A percentile compares a stretch with the other conserved stretches of the same genome.
Conservation (phyloP, 2,329 filamentous ascomycete species). For the Albifimbria verrucaria region DNA sequence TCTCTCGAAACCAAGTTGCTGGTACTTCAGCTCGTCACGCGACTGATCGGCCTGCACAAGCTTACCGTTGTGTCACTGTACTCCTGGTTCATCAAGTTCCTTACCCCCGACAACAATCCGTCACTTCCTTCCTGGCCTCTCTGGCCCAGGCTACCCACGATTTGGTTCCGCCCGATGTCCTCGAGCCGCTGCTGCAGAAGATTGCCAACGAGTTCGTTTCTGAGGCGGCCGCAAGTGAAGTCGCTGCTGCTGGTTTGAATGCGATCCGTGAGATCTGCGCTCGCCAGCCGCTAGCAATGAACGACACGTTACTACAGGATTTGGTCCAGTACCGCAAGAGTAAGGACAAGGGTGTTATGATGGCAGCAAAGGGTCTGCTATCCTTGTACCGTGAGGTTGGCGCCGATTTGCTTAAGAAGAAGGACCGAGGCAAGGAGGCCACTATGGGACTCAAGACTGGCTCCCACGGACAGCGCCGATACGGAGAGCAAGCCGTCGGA, state of each 20-base stretch:
- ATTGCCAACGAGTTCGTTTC: conserved; percentile 99
- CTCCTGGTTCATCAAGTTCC: conserved; percentile 92
- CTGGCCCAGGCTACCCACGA: conserved; percentile 89
- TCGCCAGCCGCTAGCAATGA: conserved; percentile 93
- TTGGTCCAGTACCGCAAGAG: conserved; percentile 93
- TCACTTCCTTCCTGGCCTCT: conserved; percentile 90
- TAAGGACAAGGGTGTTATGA: conserved; percentile 98
- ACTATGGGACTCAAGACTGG: conserved; percentile 77
- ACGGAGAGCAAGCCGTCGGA: conserved; percentile 76
- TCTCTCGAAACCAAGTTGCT: conserved; percentile 84
- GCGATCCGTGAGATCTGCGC: conserved; percentile 92
- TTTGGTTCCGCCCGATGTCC: conserved; percentile 84
- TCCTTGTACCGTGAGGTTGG: conserved; percentile 89
- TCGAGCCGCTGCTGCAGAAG: conserved; percentile 89
- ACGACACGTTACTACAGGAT: conserved; percentile 91
- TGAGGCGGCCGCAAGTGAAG: conserved; percentile 86
- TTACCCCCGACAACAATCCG: conserved; percentile 86
- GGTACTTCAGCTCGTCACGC: conserved; percentile 86
- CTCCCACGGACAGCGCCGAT: conserved; percentile 71
- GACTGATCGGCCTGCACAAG: conserved; percentile 89
- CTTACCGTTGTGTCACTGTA: conserved; percentile 87
- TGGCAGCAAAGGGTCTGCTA: conserved; percentile 91
- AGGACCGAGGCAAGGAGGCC: conserved; percentile 88
- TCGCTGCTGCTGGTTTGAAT: conserved; percentile 88
- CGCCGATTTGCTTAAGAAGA: conserved; percentile 82